Conservation (phyloP, 345 rosid species). For the Moricandia arvensis region DNA sequence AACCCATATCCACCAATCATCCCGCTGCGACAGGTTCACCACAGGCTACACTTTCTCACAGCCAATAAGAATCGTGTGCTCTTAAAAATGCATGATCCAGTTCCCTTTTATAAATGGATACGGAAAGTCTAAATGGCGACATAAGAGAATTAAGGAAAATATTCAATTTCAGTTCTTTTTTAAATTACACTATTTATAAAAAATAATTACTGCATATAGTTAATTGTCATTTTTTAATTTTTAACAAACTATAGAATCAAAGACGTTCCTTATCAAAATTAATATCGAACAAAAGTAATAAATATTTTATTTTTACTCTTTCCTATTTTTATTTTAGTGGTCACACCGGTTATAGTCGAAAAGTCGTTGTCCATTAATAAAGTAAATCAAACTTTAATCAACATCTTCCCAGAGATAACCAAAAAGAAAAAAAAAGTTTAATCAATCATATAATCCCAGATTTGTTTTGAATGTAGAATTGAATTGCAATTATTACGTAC, state of each 20-base stretch:
- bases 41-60: background rate
- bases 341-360: background rate
- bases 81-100: background rate
- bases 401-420: background rate
- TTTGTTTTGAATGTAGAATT: slow-evolving; percentile 7
- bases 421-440: background rate
- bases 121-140: too few relatives aligned
- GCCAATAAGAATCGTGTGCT: background rate
- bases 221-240: too few relatives aligned
- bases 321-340: too few relatives aligned
- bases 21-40: background rate
- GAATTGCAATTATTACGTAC: background rate
- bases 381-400: slow-evolving; percentile 12
- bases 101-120: slow-evolving; percentile 15
- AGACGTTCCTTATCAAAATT: too few relatives aligned
- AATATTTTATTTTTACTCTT: too few relatives aligned
- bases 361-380: slow-evolving; percentile 8
- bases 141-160: too few relatives aligned
- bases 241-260: too few relatives aligned
- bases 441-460: background rate
- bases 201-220: too few relatives aligned
- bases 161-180: too few relatives aligned
- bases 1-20: slow-evolving; percentile 24
- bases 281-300: too few relatives aligned
- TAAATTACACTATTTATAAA: too few relatives aligned